These are phyloP conservation scores for Phytophthora idaei DNA, from an alignment of 352 stramenopile species.

Conservation along the genomic window DNA sequence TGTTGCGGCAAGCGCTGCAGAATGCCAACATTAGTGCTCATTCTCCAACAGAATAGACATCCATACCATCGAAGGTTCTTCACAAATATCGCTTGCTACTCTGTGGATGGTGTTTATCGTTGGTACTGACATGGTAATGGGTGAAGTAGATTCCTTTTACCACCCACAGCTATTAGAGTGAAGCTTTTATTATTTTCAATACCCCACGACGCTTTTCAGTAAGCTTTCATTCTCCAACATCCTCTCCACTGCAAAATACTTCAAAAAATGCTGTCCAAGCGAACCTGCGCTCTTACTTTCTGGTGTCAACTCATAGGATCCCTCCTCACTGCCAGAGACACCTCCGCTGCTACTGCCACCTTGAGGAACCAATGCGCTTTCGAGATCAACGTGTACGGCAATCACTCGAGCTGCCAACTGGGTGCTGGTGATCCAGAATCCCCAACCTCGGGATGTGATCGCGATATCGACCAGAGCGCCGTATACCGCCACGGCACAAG, in stretches of 20 bases:
- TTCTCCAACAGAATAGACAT: conserved; percentile 24
- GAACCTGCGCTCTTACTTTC: conserved; percentile 11
- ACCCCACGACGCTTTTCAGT: no score
- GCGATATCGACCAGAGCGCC: conserved; percentile 12
- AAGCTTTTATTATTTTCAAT: background rate
- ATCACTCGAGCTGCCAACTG: conserved; percentile 16
- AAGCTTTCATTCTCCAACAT: conserved; percentile 5
- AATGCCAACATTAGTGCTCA: conserved; percentile 55
- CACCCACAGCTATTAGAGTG: background rate
- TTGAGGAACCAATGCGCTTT: conserved; percentile 35
- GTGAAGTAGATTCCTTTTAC: background rate
- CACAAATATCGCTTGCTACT: background rate
- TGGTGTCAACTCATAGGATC: conserved; percentile 8
- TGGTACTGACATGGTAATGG: background rate
- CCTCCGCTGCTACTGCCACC: conserved; percentile 9
- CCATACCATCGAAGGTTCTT: conserved; percentile 4
- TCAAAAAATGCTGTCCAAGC: conserved; percentile 9
- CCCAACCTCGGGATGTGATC: conserved; percentile 13
- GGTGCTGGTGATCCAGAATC: background rate
- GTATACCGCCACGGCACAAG: conserved; percentile 28
- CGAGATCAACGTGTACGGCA: conserved; percentile 26
- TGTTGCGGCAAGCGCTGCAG: conserved; percentile 55
- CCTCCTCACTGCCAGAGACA: background rate
- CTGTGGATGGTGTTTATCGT: background rate
- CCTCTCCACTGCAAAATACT: background rate